phyloP scores from a whole-genome alignment of 169 alveolate genomes.

The Amoebophrya sp. region DNA sequence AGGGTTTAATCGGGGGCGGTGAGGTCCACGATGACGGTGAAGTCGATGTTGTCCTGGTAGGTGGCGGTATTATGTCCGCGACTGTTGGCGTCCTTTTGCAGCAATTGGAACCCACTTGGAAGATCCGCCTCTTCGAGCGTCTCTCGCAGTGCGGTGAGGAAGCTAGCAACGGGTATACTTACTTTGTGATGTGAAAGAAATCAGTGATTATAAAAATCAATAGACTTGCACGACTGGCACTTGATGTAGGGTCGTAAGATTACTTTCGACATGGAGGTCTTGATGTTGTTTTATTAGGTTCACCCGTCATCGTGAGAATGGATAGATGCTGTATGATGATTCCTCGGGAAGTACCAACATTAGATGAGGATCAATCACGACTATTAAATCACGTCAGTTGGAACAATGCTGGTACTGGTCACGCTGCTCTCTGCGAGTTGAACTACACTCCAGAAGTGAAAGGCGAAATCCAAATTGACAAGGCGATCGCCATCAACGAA shows the following conservation, averaged over 20 bases:
- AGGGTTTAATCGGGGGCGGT: neutral
- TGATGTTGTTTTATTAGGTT: no score
- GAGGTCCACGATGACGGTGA: neutral
- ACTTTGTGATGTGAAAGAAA: neutral
- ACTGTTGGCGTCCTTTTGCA: conserved; percentile 41
- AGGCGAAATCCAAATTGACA: neutral
- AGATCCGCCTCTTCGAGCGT: conserved; percentile 7
- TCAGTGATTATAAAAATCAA: no score
- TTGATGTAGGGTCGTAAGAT: no score
- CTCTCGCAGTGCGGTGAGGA: conserved; percentile 35
- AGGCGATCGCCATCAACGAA: conserved; percentile 38
- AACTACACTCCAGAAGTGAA: conserved; percentile 47
- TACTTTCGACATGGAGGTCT: no score
- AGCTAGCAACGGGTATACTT: conserved; percentile 39
- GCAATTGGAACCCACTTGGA: conserved; percentile 43
- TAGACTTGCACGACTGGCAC: no score
- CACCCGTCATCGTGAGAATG: neutral
- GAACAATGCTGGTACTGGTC: conserved; percentile 10
- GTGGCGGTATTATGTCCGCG: conserved; percentile 47
- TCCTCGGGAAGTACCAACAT: neutral
- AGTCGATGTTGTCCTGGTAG: neutral
- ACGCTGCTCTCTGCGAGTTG: conserved; percentile 47
- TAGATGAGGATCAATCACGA: neutral
- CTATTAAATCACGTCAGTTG: no score
- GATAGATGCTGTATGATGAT: neutral